These are phyloP conservation scores for Penicillium sp. DNA, from an alignment of 2,329 filamentous ascomycete genomes.

Conservation along the genomic window DNA sequence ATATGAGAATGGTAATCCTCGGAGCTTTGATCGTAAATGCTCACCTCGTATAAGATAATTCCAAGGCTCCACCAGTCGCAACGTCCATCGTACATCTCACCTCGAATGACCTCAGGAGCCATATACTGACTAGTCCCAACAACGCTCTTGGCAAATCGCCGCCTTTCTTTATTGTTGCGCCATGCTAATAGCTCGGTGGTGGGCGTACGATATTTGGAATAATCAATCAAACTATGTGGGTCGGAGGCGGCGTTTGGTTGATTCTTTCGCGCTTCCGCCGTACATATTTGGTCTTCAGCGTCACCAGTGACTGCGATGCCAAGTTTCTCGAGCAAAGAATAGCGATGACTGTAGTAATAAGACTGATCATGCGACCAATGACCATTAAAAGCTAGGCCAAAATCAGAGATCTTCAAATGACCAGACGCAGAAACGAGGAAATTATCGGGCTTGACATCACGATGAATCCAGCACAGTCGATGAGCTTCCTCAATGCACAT, in stretches of 20 bases:
- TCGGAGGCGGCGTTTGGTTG: constrained; percentile 2
- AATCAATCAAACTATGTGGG: constrained; percentile 36
- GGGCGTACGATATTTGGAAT: constrained; percentile 26
- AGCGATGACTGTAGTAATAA: constrained; percentile 82
- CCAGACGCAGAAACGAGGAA: constrained; percentile 87
- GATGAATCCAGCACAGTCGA: constrained; percentile 84
- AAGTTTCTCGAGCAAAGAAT: constrained; percentile 74
- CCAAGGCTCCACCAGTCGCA: constrained; percentile 98
- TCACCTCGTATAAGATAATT: constrained; percentile 82
- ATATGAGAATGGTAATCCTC: constrained; percentile 1
- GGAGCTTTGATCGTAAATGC: not conserved
- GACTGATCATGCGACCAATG: constrained; percentile 90
- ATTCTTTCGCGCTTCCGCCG: constrained; percentile 31
- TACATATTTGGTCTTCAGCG: constrained; percentile 64
- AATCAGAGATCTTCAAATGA: constrained; percentile 94
- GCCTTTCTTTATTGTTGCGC: constrained; percentile 68
- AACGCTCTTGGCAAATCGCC: constrained; percentile 76
- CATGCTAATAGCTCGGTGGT: constrained; percentile 63
- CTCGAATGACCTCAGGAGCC: constrained; percentile 88
- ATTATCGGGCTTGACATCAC: constrained; percentile 96
- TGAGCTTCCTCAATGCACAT: constrained; percentile 92
- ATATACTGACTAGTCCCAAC: constrained; percentile 98
- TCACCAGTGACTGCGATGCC: constrained; percentile 75
- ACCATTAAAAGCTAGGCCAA: constrained; percentile 91
- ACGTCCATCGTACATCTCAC: constrained; percentile 81